Percentiles rank a stretch among this genome's conserved stretches.
These are phyloP conservation scores for Barnettozyma wickerhamii DNA, from an alignment of 805 yeast genomes.

Conservation along the genomic window DNA sequence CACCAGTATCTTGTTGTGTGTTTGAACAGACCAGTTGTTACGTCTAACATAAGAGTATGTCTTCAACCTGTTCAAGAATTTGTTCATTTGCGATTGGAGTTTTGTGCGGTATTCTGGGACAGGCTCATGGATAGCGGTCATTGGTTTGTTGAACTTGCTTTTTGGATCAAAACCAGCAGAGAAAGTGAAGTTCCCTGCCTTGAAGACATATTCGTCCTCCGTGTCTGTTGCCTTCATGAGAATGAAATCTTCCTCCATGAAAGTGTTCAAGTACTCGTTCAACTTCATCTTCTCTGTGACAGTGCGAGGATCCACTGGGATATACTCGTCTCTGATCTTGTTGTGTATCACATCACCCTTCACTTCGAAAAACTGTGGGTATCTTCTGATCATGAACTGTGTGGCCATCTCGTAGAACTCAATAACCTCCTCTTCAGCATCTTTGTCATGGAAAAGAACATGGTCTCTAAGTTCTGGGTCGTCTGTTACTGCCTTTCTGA, in stretches of 20 bases:
- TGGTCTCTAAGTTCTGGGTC: slow-evolving; percentile 31
- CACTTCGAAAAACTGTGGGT: slow-evolving; percentile 24
- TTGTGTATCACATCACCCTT: slow-evolving; percentile 21
- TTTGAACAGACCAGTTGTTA: slow-evolving; percentile 67
- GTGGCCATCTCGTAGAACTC: slow-evolving; percentile 23
- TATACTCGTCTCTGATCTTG: slow-evolving; percentile 22
- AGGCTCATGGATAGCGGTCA: slow-evolving; percentile 62
- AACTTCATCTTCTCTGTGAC: slow-evolving; percentile 19
- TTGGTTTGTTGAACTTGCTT: slow-evolving; percentile 44
- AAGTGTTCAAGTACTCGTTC: slow-evolving; percentile 16
- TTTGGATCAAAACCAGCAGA: slow-evolving; percentile 74
- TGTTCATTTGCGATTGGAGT: slow-evolving; percentile 59
- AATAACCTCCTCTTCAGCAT: slow-evolving; percentile 18
- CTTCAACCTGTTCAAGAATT: slow-evolving; percentile 54
- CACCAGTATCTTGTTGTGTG: slow-evolving; percentile 47
- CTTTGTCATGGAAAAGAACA: slow-evolving; percentile 31
- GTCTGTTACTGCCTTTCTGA: slow-evolving; percentile 33
- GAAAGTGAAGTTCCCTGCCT: slow-evolving; percentile 56
- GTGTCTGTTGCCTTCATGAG: slow-evolving; percentile 41
- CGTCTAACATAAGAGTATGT: slow-evolving; percentile 56
- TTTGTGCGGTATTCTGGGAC: slow-evolving; percentile 63
- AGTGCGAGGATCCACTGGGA: slow-evolving; percentile 23
- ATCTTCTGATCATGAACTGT: slow-evolving; percentile 21
- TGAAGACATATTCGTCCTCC: slow-evolving; percentile 53
- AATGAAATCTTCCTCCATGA: slow-evolving; percentile 38